Conservation (phyloP, 192 early-diverging fungal genomes). For the Helicostylum pulchrum region DNA sequence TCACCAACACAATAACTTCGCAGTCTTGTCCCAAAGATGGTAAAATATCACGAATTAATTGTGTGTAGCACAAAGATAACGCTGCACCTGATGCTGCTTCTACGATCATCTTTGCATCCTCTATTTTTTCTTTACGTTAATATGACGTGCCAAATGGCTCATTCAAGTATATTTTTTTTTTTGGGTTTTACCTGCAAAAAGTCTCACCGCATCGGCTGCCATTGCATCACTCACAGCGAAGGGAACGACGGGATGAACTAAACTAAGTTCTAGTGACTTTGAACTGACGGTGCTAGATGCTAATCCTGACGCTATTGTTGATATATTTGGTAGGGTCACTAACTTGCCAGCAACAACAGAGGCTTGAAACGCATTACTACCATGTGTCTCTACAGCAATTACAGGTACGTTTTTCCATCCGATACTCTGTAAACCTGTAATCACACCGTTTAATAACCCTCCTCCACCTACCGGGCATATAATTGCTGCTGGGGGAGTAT, state of each 20-base stretch:
- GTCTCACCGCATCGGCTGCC: conserved; percentile 47
- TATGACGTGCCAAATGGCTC: neutral
- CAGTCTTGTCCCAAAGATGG: conserved; percentile 50
- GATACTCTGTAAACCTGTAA: conserved; percentile 56
- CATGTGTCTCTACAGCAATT: conserved; percentile 73
- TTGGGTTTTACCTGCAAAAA: conserved; percentile 47
- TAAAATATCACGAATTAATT: conserved; percentile 59
- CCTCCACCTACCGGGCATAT: conserved; percentile 69
- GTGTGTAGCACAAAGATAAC: conserved; percentile 58
- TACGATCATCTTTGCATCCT: conserved; percentile 55
- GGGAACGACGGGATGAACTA: conserved; percentile 52
- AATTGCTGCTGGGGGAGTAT: conserved; percentile 57
- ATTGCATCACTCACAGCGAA: conserved; percentile 59
- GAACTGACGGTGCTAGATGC: conserved; percentile 40
- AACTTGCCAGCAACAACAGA: conserved; percentile 54
- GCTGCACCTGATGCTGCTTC: conserved; percentile 63
- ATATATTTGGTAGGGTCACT: conserved; percentile 40
- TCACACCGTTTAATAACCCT: conserved; percentile 64
- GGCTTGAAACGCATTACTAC: conserved; percentile 67
- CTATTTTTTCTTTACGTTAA: conserved; percentile 23
- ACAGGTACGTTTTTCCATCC: conserved; percentile 68
- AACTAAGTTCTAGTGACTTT: conserved; percentile 45
- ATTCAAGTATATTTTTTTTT: conserved; percentile 1
- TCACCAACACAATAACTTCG: conserved; percentile 65
- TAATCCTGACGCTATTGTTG: conserved; percentile 46